phyloP scores from a whole-genome alignment of 345 rosid species.

The Citrus glauca region DNA sequence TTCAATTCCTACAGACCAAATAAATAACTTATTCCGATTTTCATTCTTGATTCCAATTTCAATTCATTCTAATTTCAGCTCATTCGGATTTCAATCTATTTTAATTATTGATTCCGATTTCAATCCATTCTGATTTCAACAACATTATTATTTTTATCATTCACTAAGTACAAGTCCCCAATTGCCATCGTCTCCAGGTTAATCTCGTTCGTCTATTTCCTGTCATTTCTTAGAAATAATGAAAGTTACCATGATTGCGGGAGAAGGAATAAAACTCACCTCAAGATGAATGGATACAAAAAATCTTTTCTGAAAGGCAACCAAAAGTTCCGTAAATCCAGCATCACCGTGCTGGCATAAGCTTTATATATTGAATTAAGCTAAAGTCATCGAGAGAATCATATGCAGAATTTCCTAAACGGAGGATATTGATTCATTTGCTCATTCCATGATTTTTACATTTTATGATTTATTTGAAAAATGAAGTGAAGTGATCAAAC shows the following conservation, averaged over 20 bases:
- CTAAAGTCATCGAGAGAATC: no score
- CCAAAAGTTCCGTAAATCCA: not conserved
- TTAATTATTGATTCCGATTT: no score
- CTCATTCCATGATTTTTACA: conserved; percentile 8
- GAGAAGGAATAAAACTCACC: not conserved
- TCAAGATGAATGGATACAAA: not conserved
- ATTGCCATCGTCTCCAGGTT: not conserved
- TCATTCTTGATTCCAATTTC: fast-evolving
- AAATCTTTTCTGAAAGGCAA: not conserved
- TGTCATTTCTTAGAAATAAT: not conserved
- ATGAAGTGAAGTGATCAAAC: not conserved
- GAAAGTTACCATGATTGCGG: not conserved
- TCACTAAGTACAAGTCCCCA: not conserved
- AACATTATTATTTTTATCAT: no score
- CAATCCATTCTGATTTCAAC: no score
- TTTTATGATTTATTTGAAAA: not conserved
- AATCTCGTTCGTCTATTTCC: not conserved
- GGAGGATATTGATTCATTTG: not conserved
- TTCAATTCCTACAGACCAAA: no score
- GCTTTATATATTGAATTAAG: no score
- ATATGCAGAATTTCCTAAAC: not conserved
- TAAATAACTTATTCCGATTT: no score
- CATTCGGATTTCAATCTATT: no score
- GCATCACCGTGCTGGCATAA: no score
- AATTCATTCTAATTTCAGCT: no score